Base-by-base conservation (phyloP, 768 basidiomycete species). In the Mycena crocata region DNA sequence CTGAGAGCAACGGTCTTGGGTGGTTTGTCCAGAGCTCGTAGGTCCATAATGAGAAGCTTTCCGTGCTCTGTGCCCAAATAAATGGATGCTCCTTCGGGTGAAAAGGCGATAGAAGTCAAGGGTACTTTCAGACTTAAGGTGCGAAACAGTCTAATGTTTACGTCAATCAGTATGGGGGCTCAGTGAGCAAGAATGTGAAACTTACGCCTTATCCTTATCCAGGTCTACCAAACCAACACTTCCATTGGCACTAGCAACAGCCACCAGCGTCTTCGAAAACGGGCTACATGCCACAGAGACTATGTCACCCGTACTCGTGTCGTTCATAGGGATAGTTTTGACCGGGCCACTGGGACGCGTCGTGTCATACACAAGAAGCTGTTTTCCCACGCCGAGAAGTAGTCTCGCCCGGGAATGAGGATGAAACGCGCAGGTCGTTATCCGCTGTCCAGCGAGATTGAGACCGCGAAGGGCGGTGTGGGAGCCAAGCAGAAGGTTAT, bases 191-290 rank as follows among this genome's bases (percentile, higher is more conserved):
- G 6, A 58, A 23, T 63, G 44, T 17, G 49, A 57, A 55, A 40
- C 85, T 48, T 71, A 92, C 92, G 86, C 85, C 70, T 89, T 89
- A 63, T 93, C 91, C 74, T 92, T 93, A 52, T 93, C 91, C 26
- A 94, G 73, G 73, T 94, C 93, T 52, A 93, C 77, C 10, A 93
- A 81, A 5, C 77, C 82, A 14, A 93, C 81, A 45, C 80, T 77
- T 1, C 91, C 91, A 5, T 77, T 80, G 15, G 84, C 79, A 44
- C 84, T 89, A 1, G 85, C 87, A 45, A 85, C 84, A 3, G 89
- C 89, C 28, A 90, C 81, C 35, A 93, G 78, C 2, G 89, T 90
- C 79, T 90, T 93, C 78, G 91, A 93, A 76, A 92, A 93, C 9
- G 92, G 91, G 67, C 91, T 92, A 66, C 86, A 88, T 9, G 87